Percentiles rank a stretch among this genome's conserved stretches.
Evolutionary conservation across 75 land plant genomes (phyloP).

Genomic region (Pinus tabuliformis): DNA sequence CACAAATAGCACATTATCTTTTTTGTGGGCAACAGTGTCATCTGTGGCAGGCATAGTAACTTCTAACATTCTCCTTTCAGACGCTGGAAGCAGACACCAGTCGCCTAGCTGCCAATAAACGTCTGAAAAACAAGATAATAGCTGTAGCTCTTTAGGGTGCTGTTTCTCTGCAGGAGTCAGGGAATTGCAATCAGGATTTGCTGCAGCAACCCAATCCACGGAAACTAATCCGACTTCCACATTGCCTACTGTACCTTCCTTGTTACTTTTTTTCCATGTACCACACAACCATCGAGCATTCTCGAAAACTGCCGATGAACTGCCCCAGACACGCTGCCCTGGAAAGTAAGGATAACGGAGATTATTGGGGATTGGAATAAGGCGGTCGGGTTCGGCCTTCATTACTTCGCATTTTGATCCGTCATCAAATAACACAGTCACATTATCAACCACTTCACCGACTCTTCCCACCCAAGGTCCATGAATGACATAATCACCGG

Average conservation of each 20-base stretch:
- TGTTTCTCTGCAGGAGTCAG: too few relatives aligned
- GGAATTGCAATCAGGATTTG: too few relatives aligned
- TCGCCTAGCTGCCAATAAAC: too few relatives aligned
- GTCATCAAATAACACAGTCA: conserved; percentile 91
- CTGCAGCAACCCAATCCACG: conserved; percentile 79
- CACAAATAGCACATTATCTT: conserved; percentile 14
- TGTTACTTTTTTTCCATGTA: conserved; percentile 73
- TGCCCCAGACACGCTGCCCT: conserved; percentile 77
- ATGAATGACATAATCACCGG: conserved; percentile 80
- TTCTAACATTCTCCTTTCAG: too few relatives aligned
- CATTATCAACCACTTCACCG: conserved; percentile 83
- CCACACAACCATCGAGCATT: conserved; percentile 78
- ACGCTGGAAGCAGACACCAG: too few relatives aligned
- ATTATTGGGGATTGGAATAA: conserved; percentile 46
- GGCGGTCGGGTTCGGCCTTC: conserved; percentile 63
- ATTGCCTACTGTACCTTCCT: conserved; percentile 75
- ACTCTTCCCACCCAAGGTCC: conserved; percentile 90
- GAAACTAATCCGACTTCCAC: conserved; percentile 63
- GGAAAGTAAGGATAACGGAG: conserved; percentile 71
- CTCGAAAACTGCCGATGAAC: conserved; percentile 70
- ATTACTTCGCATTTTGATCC: conserved; percentile 79
- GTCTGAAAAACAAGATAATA: conserved; percentile 13
- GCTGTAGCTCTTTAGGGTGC: conserved; percentile 8
- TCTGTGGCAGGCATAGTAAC: too few relatives aligned
- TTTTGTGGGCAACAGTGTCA: too few relatives aligned